These are phyloP conservation scores for Colletotrichum sp. DNA, from an alignment of 2,329 filamentous ascomycete genomes.

Conservation along the genomic window DNA sequence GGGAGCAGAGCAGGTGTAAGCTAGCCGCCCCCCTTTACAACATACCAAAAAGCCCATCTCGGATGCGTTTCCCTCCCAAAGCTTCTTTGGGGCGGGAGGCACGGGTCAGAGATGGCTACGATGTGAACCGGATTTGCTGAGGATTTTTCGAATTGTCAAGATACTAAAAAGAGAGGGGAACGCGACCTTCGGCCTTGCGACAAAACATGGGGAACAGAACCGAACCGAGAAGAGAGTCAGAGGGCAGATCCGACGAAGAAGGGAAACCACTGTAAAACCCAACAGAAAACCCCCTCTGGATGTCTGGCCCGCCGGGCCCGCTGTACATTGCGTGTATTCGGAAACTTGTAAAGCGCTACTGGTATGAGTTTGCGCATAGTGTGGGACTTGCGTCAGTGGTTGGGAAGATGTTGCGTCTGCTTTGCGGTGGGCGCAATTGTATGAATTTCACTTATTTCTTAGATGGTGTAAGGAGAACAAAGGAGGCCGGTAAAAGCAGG, in stretches of 20 bases:
- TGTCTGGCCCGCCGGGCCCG: not conserved
- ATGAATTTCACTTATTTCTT: not conserved
- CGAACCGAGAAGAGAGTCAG: not conserved
- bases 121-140: conserved; percentile 20
- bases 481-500: conserved; percentile 8
- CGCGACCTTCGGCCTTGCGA: not conserved
- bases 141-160: conserved; percentile 17
- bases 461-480: conserved; percentile 20
- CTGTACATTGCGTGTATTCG: conserved; percentile 12
- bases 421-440: not conserved
- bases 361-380: not conserved
- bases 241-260: not conserved
- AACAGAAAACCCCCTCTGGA: not conserved
- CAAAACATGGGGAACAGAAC: not conserved
- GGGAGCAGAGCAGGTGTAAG: conserved; percentile 78
- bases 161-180: conserved; percentile 19
- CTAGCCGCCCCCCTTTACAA: conserved; percentile 17
- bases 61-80: conserved; percentile 5
- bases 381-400: not conserved
- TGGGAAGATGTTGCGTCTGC: not conserved
- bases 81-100: not conserved
- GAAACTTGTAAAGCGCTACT: conserved; percentile 2
- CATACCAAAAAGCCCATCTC: conserved; percentile 10
- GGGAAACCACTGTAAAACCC: not conserved
- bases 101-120: not conserved